These are phyloP conservation scores for Aegilops sharonensis DNA, from an alignment of 176 grass and related monocot genomes.

Conservation along the genomic window DNA sequence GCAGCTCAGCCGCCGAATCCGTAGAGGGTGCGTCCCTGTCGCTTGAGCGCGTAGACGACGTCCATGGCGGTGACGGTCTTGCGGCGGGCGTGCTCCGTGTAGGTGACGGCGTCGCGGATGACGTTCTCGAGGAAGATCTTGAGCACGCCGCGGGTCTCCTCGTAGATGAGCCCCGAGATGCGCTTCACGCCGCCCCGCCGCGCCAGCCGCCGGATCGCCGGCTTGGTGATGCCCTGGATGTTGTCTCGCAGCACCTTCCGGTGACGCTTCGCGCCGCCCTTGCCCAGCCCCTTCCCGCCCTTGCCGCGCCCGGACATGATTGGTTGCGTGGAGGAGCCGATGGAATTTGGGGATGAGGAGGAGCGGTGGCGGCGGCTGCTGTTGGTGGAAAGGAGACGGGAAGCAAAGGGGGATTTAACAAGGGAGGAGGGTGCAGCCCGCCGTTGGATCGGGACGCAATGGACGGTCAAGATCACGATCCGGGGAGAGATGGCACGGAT, in stretches of 20 bases:
- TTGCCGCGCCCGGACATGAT: conserved; percentile 82
- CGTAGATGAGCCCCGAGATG: conserved; percentile 89
- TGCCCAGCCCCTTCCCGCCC: conserved; percentile 85
- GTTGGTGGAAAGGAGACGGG: too few species aligned
- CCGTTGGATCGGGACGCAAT: too few species aligned
- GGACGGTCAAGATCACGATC: too few species aligned
- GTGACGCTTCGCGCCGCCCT: conserved; percentile 86
- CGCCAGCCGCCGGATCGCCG: conserved; percentile 74
- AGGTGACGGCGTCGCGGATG: conserved; percentile 94
- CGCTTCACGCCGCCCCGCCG: conserved; percentile 88
- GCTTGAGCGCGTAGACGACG: conserved; percentile 90
- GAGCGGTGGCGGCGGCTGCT: too few species aligned
- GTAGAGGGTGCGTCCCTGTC: conserved; percentile 88
- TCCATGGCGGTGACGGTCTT: conserved; percentile 98
- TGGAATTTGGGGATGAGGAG: too few species aligned
- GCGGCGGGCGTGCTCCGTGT: conserved; percentile 87
- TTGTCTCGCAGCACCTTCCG: conserved; percentile 90
- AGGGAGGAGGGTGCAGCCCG: too few species aligned
- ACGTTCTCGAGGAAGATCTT: conserved; percentile 99
- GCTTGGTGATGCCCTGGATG: conserved; percentile 98
- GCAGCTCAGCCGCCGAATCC: conserved; percentile 58
- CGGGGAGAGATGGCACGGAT: too few species aligned
- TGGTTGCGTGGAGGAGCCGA: too few species aligned
- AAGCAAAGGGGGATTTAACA: too few species aligned
- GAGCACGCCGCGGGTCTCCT: conserved; percentile 93